Evolutionary conservation across 1,284 basidiomycete genomes (phyloP), one percentile per base, ranked within the genome.

Genomic region (Peniophora sp.): DNA sequence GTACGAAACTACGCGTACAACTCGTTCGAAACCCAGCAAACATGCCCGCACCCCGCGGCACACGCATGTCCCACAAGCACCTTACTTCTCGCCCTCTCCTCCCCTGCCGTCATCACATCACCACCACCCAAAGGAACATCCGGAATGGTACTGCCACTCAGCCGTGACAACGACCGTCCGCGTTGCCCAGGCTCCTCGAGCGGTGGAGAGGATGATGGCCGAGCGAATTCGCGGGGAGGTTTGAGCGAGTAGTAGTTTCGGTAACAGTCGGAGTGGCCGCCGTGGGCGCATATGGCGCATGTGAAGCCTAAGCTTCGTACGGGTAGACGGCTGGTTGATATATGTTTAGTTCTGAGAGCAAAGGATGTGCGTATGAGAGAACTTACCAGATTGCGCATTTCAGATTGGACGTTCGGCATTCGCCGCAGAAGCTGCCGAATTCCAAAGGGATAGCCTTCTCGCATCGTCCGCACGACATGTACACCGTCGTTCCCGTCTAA

Each of bases 261-360:
- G 59, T 87, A 89, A 63, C 87, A 90, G 20, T 75, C 72, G 56
- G 84, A 81, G 58, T 90, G 87, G 0, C 87, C 88, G 0, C 87
- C 88, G 55, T 90, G 87, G 46, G 77, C 69, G 61, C 88, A 90
- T 5, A 85, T 66, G 1, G 83, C 73, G 62, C 88, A 90, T 49
- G 82, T 79, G 59, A 89, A 83, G 3, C 86, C 65, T 2, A 88
- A 67, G 0, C 76, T 69, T 32, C 76, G 76, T 17, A 89, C 85
- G 2, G 88, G 88, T 23, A 90, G 74, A 50, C 79, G 87, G 61
- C 87, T 89, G 52, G n/a, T n/a, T 3, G 47, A 49, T n/a, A 38
- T 35, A 20, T 41, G 38, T n/a, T 36, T 41, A 41, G 38, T 20
- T 5, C 38, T 8, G 8, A n/a, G 38, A 20, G 8, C 38, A 16